Percentiles rank a stretch among this genome's conserved stretches.
phyloP scores from a whole-genome alignment of 2,329 filamentous ascomycete species.

The Thermothelomyces thermophilus region DNA sequence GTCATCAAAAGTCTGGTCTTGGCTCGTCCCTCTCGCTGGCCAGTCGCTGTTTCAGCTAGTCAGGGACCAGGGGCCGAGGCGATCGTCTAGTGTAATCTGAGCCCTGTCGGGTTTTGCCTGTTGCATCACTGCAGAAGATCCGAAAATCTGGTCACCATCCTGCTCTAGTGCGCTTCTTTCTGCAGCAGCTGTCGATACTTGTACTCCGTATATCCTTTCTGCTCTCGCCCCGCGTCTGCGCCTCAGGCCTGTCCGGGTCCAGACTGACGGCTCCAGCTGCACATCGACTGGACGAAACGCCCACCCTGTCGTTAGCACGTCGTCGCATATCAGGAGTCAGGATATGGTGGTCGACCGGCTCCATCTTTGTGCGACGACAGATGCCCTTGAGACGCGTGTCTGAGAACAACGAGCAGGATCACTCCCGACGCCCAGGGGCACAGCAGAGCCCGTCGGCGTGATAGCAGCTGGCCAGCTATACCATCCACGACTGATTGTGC shows the following conservation, averaged over 20 bases:
- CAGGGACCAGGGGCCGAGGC: conserved; percentile 20
- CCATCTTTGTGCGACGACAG: conserved; percentile 26
- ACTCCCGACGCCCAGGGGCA: background rate
- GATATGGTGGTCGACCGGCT: conserved; percentile 11
- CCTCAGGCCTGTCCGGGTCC: conserved; percentile 5
- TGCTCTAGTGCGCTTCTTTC: background rate
- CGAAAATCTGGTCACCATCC: conserved; percentile 5
- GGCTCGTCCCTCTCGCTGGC: conserved; percentile 13
- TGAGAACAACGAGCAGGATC: conserved; percentile 14
- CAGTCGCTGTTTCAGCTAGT: conserved; percentile 26
- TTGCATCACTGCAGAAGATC: conserved; percentile 13
- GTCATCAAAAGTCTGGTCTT: conserved; percentile 22
- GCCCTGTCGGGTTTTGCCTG: conserved; percentile 17
- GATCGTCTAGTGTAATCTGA: conserved; percentile 25
- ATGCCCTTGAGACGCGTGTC: conserved; percentile 22
- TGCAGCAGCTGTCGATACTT: background rate
- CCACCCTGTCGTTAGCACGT: background rate
- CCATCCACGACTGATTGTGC: conserved; percentile 2
- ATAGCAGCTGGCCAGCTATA: conserved; percentile 14
- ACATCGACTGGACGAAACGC: conserved; percentile 5
- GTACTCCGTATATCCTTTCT: background rate
- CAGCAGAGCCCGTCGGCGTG: background rate
- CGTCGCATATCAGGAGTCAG: conserved; percentile 5
- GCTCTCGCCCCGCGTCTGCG: background rate
- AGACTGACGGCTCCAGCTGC: conserved; percentile 1